Evolutionary conservation across 495 filamentous ascomycete species (phyloP).

Genomic region (Penicillium canescens): DNA sequence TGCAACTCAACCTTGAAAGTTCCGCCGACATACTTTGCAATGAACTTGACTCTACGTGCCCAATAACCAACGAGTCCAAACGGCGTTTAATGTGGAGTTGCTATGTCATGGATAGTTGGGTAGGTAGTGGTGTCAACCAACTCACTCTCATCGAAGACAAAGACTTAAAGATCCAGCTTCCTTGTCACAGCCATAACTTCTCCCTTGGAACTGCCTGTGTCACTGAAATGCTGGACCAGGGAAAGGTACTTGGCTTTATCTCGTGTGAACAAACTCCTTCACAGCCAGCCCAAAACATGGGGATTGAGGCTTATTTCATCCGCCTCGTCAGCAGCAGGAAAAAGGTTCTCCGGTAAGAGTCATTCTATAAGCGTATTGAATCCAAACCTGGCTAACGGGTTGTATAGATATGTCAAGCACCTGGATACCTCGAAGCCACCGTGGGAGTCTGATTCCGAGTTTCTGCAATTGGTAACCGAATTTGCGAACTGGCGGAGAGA

Average conservation of each 20-base stretch:
- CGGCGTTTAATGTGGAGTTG: slow-evolving; percentile 29
- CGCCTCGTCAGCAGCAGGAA: slow-evolving; percentile 19
- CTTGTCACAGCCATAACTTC: slow-evolving; percentile 21
- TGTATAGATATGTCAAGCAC: slow-evolving; percentile 17
- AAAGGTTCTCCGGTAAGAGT: slow-evolving; percentile 15
- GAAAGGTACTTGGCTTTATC: slow-evolving; percentile 9
- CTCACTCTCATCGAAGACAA: slow-evolving; percentile 21
- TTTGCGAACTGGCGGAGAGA: slow-evolving; percentile 10
- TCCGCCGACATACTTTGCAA: slow-evolving; percentile 25
- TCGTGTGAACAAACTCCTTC: slow-evolving; percentile 1
- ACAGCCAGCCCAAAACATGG: slow-evolving; percentile 17
- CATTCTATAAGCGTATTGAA: too few relatives aligned
- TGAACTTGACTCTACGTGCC: slow-evolving; percentile 1
- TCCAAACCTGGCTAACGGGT: neutral
- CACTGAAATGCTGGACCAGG: slow-evolving; percentile 14
- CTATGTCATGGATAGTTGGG: slow-evolving; percentile 32
- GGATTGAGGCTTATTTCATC: slow-evolving; percentile 20
- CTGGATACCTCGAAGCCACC: slow-evolving; percentile 13
- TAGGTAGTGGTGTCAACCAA: slow-evolving; percentile 23
- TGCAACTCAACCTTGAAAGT: slow-evolving; percentile 26
- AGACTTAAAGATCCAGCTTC: slow-evolving; percentile 28
- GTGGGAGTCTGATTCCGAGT: slow-evolving; percentile 15
- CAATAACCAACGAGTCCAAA: slow-evolving; percentile 15
- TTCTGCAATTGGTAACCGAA: slow-evolving; percentile 10
- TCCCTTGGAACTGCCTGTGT: slow-evolving; percentile 15